Evolutionary conservation across 23 red algal species (phyloP).

Genomic region (Cyanidiococcus yangmingshanensis): DNA sequence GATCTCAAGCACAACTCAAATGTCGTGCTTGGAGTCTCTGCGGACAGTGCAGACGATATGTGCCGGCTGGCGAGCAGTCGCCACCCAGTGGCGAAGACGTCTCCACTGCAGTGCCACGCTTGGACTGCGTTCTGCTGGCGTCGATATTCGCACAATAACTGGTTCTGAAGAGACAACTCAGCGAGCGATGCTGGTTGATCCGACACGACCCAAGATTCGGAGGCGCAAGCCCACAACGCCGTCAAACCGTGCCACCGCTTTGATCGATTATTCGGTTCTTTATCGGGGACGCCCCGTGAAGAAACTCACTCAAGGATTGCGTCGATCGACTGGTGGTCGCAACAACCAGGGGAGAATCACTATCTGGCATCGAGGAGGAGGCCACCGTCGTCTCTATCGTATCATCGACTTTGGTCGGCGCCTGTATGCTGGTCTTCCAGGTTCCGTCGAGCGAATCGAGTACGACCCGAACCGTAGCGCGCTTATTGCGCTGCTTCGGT

Average conservation of each 20-base stretch:
- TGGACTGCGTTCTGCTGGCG: background rate
- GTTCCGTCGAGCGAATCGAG: slow-evolving; percentile 71
- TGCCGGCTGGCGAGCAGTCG: background rate
- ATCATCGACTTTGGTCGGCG: slow-evolving; percentile 80
- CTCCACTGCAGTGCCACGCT: background rate
- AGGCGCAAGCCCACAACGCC: slow-evolving; percentile 76
- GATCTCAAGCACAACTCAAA: too few species aligned
- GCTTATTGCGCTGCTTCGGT: slow-evolving; percentile 65
- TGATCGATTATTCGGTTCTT: slow-evolving; percentile 65
- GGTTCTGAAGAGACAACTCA: background rate
- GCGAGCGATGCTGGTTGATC: background rate
- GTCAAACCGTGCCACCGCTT: slow-evolving; percentile 64
- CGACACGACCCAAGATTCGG: slow-evolving; percentile 62
- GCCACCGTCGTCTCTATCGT: slow-evolving; percentile 78
- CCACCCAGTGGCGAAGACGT: background rate
- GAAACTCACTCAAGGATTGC: slow-evolving; percentile 43
- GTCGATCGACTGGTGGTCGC: slow-evolving; percentile 41
- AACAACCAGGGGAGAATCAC: slow-evolving; percentile 54
- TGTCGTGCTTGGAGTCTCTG: too few species aligned
- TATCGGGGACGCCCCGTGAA: slow-evolving; percentile 58
- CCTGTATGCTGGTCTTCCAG: slow-evolving; percentile 44
- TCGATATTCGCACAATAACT: background rate
- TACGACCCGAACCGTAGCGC: slow-evolving; percentile 86
- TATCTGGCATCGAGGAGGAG: slow-evolving; percentile 64
- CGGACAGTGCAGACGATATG: too few species aligned